Evolutionary conservation across 352 stramenopile species (phyloP), one percentile per base, ranked within the genome.

Genomic region (Globisporangium abappressorium): DNA sequence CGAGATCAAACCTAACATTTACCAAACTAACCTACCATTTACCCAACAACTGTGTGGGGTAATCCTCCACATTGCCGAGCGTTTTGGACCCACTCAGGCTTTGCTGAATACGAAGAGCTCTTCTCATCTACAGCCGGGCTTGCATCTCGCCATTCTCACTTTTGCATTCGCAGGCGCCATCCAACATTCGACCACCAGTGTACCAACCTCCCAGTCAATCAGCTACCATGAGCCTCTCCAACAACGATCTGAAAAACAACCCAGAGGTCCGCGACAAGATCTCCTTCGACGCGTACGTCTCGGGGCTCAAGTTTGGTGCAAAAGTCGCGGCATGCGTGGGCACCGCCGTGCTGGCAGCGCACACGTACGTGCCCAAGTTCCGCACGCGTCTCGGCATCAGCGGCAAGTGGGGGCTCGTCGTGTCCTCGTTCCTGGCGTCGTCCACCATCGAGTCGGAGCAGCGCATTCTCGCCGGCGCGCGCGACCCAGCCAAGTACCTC

Each of bases 401-500:
- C 67, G 86, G 78, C 73, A 93, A 94, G 79, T 84, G 74, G 62
- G 83, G 75, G n/a, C 75, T 94, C 33, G 75, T 90, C 24, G 74
- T 92, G 20, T 81, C 76, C 49, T 74, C 86, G 14, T 78, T 79
- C 30, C 63, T 94, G 14, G 86, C 66, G 8, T 75, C 78, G 30
- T 94, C 92, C 65, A 82, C 79, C 24, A 70, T 93, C 63, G 80
- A 78, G 53, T 76, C 84, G 9, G 87, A 94, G 67, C 80, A 78
- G 56, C 75, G 77, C 8, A 62, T 94, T 26, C 73, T 91, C 47
- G 64, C 72, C 6, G 85, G 82, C 24, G 85, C 81, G 22, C 84
- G 81, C n/a, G 87, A 94, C 75, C 87, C 87, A 15, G 76, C 90
- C 38, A 68, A 80, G 64, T 94, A 92, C 72, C 61, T 94, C 69